Conservation (phyloP, 345 rosid species). For the sweet orange (Citrus sinensis) region DNA sequence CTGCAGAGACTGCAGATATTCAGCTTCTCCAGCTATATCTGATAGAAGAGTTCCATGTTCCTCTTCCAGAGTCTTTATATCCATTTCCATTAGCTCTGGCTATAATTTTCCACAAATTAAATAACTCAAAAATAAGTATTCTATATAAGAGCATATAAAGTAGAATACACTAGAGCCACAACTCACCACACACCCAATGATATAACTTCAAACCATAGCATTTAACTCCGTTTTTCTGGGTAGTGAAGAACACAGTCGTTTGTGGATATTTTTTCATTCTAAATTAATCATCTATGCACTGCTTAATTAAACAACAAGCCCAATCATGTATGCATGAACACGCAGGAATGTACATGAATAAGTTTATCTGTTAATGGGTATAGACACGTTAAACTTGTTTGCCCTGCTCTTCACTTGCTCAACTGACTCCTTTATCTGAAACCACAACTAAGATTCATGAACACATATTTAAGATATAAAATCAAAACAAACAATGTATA, state of each 20-base stretch:
- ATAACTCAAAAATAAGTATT: not conserved
- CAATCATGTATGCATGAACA: constrained; percentile 2
- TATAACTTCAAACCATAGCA: not conserved
- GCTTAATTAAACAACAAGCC: constrained; percentile 3
- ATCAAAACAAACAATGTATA: not conserved
- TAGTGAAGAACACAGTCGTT: not conserved
- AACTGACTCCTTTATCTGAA: constrained; percentile 53
- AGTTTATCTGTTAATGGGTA: not conserved
- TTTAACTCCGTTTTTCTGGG: not conserved
- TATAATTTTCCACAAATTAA: constrained; percentile 25
- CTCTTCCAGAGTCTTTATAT: constrained; percentile 44
- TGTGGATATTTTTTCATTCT: not conserved
- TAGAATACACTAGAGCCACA: not conserved
- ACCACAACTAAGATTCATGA: constrained; percentile 17
- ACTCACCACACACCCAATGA: not conserved
- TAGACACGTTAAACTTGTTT: constrained; percentile 49
- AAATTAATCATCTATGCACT: constrained; percentile 1
- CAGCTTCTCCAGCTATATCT: constrained; percentile 56
- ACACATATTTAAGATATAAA: not conserved
- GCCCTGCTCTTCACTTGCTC: constrained; percentile 45
- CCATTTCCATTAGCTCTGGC: constrained; percentile 60
- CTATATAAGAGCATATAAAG: not conserved
- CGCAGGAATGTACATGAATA: not conserved
- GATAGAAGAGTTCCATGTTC: constrained; percentile 47
- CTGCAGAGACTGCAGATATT: constrained; percentile 48